Evolutionary conservation across 257 asterid genomes (phyloP).

Genomic region (Ehretia macrophylla): DNA sequence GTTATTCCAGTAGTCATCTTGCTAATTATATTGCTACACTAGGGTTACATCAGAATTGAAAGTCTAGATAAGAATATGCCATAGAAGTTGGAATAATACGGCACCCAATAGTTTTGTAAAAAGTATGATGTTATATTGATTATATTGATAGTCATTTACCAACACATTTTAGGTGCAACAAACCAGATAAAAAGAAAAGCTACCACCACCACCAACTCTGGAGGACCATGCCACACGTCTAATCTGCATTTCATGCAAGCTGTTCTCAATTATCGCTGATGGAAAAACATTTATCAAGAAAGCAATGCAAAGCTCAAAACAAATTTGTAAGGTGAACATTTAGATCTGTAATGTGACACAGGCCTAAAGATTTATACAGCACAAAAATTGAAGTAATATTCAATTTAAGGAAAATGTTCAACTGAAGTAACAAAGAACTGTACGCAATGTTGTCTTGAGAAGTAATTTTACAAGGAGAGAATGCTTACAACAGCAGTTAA

Average conservation of each 20-base stretch:
- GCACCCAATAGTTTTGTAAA: not conserved
- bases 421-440: no score
- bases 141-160: not conserved
- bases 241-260: no score
- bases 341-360: no score
- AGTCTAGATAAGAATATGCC: not conserved
- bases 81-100: not conserved
- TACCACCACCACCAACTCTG: not conserved
- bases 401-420: no score
- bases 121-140: no score
- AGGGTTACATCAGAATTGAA: conserved; percentile 1
- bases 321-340: no score
- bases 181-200: not conserved
- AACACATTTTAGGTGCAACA: not conserved
- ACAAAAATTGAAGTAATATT: no score
- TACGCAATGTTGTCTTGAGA: no score
- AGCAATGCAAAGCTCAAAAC: not conserved
- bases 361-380: no score
- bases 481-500: not conserved
- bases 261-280: no score
- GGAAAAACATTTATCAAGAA: not conserved
- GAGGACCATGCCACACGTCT: no score
- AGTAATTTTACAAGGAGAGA: not conserved
- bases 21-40: not conserved
- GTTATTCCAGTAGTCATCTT: not conserved